Evolutionary conservation across 2,329 filamentous ascomycete genomes (phyloP).

Genomic region (Xylariaceae sp.): DNA sequence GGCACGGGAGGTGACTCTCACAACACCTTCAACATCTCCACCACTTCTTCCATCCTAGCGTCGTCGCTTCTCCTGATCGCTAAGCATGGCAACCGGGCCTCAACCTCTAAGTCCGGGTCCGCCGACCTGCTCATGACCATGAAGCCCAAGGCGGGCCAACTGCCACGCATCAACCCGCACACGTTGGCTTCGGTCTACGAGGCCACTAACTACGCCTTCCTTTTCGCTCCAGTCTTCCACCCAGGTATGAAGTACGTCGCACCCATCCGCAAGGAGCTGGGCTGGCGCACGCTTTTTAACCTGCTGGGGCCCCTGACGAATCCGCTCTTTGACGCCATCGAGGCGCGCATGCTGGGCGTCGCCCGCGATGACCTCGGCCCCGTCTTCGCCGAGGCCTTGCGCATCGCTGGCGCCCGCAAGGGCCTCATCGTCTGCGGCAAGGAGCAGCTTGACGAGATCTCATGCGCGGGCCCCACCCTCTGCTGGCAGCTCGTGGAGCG

Average conservation of each 20-base stretch:
- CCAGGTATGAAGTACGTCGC: slow-evolving; percentile 90
- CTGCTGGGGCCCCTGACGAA: slow-evolving; percentile 89
- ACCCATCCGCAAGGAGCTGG: slow-evolving; percentile 78
- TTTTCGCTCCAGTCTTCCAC: slow-evolving; percentile 95
- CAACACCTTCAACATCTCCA: slow-evolving; percentile 98
- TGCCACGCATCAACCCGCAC: slow-evolving; percentile 67
- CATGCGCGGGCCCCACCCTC: slow-evolving; percentile 80
- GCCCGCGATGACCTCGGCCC: slow-evolving; percentile 81
- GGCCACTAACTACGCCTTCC: slow-evolving; percentile 84
- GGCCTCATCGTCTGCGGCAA: slow-evolving; percentile 88
- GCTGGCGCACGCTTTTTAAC: slow-evolving; percentile 97
- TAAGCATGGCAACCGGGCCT: slow-evolving; percentile 95
- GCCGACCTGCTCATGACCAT: slow-evolving; percentile 84
- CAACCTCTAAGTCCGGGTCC: slow-evolving; percentile 91
- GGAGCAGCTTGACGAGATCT: slow-evolving; percentile 93
- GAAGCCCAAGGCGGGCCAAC: slow-evolving; percentile 65
- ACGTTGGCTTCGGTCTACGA: slow-evolving; percentile 72
- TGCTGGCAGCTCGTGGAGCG: slow-evolving; percentile 74
- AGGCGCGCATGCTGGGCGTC: slow-evolving; percentile 90
- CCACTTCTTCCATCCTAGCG: slow-evolving; percentile 87
- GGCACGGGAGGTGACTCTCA: slow-evolving; percentile 95
- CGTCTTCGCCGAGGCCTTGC: slow-evolving; percentile 82
- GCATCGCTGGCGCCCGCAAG: slow-evolving; percentile 71
- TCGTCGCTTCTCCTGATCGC: slow-evolving; percentile 80
- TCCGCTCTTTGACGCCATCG: slow-evolving; percentile 76